Base-by-base conservation (phyloP, 129 eudicot genomes). In the Arctium minus region DNA sequence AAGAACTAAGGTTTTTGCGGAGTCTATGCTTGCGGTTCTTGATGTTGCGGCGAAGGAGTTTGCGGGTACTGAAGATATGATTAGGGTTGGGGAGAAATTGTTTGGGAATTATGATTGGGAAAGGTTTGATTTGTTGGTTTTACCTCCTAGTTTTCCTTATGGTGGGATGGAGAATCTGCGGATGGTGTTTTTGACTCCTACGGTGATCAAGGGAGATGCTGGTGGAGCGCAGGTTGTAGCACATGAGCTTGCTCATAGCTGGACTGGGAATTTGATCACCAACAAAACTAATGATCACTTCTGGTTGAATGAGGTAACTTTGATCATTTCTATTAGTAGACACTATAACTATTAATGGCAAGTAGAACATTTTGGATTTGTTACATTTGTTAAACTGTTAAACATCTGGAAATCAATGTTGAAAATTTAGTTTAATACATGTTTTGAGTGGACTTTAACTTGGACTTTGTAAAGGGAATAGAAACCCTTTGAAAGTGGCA, bases 111-210 rank as follows among this genome's bases (percentile, higher is more conserved):
- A n/a, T n/a, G n/a, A n/a, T n/a, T n/a, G 99, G 99, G 97, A 96
- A 83, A 91, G 95, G 86, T 96, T 96, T 82, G 99, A 96, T 90
- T 79, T 96, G 86, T 75, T 96, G 86, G 99, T 96, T 73, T 76
- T 96, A 86, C 99, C 99, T 1, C 99, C 99, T 4, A 96, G 99
- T 81, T 96, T 96, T 83, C 99, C 99, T 9, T 90, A 91, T 56
- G 99, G 97, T 22, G 99, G 99, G 75, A 96, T 96, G 99, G 99
- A 96, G 90, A 96, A 96, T 87, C 99, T 97, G 12, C 85, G 99
- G 78, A 93, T 93, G 97, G 97, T 91, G 71, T 96, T 96, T 79
- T 85, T 96, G 88, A 96, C 99, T 1, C 99, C 99, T 1, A 96
- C 99, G 0, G 97, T 96, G 80, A 96, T 96, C 5, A 96, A 93